Evolutionary conservation across 2,329 filamentous ascomycete species (phyloP).

Genomic region (Pseudocercospora musae): DNA sequence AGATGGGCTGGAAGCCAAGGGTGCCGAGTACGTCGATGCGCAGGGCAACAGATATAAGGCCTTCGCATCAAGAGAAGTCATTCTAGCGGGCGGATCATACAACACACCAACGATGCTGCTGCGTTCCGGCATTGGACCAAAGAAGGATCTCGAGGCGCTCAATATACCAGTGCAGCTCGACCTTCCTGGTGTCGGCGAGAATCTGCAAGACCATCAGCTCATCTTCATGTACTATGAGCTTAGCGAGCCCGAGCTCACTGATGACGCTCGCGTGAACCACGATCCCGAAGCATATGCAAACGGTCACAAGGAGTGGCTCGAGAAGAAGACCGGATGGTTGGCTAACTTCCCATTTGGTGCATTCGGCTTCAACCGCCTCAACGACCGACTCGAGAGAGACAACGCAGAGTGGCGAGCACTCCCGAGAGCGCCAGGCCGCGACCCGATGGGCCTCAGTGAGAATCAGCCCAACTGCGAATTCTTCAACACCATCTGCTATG

Average conservation of each 20-base stretch:
- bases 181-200: conserved; percentile 53
- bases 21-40: conserved; percentile 42
- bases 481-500: conserved; percentile 62
- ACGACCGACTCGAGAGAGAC: conserved; percentile 53
- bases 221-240: conserved; percentile 62
- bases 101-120: conserved; percentile 55
- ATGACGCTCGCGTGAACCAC: conserved; percentile 57
- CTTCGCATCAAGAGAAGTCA: conserved; percentile 20
- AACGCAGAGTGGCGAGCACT: conserved; percentile 55
- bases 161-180: conserved; percentile 49
- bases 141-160: conserved; percentile 38
- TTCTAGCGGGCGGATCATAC: conserved; percentile 48
- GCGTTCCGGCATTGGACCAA: conserved; percentile 53
- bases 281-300: conserved; percentile 48
- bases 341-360: conserved; percentile 62
- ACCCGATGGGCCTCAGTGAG: conserved; percentile 60
- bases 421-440: conserved; percentile 45
- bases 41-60: conserved; percentile 41
- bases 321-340: conserved; percentile 56
- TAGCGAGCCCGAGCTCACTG: conserved; percentile 51
- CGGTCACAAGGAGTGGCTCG: conserved; percentile 55
- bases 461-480: conserved; percentile 61
- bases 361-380: conserved; percentile 61
- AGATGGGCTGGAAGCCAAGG: conserved; percentile 45
- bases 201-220: conserved; percentile 26